Evolutionary conservation across 1,284 basidiomycete species (phyloP).

Genomic region (Rhodotorula mucilaginosa): DNA sequence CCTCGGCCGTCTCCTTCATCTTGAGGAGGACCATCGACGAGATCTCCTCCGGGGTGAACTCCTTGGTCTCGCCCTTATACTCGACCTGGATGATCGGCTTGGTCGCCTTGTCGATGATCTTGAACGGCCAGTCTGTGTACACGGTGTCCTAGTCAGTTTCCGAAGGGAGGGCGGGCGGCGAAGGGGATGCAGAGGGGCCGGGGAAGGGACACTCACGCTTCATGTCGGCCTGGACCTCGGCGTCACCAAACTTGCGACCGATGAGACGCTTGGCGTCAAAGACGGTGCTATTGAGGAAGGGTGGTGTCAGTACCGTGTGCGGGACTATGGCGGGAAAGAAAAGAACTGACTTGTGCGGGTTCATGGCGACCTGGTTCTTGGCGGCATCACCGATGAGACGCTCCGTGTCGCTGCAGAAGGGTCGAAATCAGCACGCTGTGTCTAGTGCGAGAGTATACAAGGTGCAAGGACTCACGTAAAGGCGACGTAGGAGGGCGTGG

Average conservation of each 20-base stretch:
- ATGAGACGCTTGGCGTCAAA: constrained; percentile 90
- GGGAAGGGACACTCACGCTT: constrained; percentile 58
- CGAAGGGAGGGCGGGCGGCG: too few species aligned
- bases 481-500: constrained; percentile 89
- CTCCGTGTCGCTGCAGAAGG: constrained; percentile 65
- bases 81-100: constrained; percentile 88
- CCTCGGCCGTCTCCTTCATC: constrained; percentile 98
- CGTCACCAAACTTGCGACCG: constrained; percentile 77
- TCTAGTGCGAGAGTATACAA: too few species aligned
- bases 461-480: constrained; percentile 58
- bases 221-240: constrained; percentile 89
- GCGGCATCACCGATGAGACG: constrained; percentile 94
- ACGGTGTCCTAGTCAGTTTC: not conserved
- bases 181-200: too few species aligned
- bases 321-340: too few species aligned
- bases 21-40: constrained; percentile 92
- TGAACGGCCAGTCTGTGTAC: constrained; percentile 66
- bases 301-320: too few species aligned
- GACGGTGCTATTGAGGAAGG: constrained; percentile 56
- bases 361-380: constrained; percentile 62
- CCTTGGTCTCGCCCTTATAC: constrained; percentile 87
- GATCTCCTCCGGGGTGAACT: constrained; percentile 93
- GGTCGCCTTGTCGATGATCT: constrained; percentile 70
- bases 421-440: not conserved
- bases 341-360: constrained; percentile 54